Evolutionary conservation across 2,329 filamentous ascomycete species (phyloP), one percentile per base, ranked within the genome.

Genomic region (Ceratocystiopsis brevicomis): DNA sequence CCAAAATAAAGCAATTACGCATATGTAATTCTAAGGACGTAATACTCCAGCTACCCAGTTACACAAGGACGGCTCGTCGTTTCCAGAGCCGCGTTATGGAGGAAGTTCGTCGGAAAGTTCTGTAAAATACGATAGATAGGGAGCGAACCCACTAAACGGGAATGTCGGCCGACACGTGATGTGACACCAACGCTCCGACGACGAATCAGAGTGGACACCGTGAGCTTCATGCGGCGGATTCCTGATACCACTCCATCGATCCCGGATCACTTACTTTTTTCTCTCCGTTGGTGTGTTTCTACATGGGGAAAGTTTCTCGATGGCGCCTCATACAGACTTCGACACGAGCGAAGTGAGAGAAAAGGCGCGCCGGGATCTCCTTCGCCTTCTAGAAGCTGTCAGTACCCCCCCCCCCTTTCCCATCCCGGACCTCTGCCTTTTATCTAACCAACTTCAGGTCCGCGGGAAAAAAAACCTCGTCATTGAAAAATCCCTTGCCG

Each of bases 381-480:
- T 98, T 52, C 78, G 81, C 62, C 76, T 96, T 53, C 79, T 98
- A 48, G 88, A 96, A 73, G 80, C 82, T 61, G 90, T 98, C 81
- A 75, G 86, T 82, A 10, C 6, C 25, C 57, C 16, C 57, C 16
- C 17, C 14, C 15, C n/a, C 3, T 11, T 38, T 3, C 37, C 4
- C n/a, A 13, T 52, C 47, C 49, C 10, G 11, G 4, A 11, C 32
- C 33, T 34, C 33, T 15, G 2, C 37, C 45, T 38, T 38, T 38
- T 44, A 39, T 43, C 45, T 39, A 40, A 37, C 18, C 39, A 34
- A 56, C 6, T 4, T 15, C 40, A 98, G 90, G 85, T 96, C 51
- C 83, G 88, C 58, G 92, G 92, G 53, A 98, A 96, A 74, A 98
- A 98, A 71, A 96, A 95, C 56, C 69, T 98, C 48, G 82, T 98